Evolutionary conservation across 2,329 filamentous ascomycete genomes (phyloP).

Genomic region (Trichoderma semiorbis): DNA sequence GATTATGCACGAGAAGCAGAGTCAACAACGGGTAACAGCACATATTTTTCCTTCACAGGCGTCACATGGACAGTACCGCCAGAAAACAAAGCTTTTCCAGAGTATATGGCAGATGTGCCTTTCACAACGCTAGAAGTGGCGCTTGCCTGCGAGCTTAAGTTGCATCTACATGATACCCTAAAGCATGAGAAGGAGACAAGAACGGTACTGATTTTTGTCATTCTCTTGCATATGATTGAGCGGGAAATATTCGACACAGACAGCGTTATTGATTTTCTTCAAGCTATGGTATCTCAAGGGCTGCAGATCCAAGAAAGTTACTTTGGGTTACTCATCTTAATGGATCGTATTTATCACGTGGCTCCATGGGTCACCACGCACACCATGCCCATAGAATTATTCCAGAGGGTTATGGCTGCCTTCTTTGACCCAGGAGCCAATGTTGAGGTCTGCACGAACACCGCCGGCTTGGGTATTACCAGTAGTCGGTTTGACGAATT

Average conservation of each 20-base stretch:
- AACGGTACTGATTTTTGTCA: neutral
- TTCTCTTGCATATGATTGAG: neutral
- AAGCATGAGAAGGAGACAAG: neutral
- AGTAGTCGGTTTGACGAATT: neutral
- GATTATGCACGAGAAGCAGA: neutral
- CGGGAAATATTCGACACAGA: neutral
- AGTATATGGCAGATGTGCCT: accelerated
- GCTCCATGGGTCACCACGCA: neutral
- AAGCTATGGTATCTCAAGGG: neutral
- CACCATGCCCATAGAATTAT: neutral
- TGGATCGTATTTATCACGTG: neutral
- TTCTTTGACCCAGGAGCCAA: neutral
- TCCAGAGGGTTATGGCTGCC: neutral
- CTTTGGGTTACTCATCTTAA: neutral
- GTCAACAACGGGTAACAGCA: neutral
- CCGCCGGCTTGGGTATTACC: accelerated
- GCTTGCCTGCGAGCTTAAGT: neutral
- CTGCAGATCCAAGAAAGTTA: neutral
- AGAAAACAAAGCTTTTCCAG: neutral
- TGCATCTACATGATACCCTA: neutral
- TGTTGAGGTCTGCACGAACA: neutral
- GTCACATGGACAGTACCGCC: neutral
- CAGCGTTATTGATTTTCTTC: neutral
- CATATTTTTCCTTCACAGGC: neutral
- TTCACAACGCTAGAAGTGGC: neutral